phyloP scores from a whole-genome alignment of 306 rosid species.

The Prunus salicina region DNA sequence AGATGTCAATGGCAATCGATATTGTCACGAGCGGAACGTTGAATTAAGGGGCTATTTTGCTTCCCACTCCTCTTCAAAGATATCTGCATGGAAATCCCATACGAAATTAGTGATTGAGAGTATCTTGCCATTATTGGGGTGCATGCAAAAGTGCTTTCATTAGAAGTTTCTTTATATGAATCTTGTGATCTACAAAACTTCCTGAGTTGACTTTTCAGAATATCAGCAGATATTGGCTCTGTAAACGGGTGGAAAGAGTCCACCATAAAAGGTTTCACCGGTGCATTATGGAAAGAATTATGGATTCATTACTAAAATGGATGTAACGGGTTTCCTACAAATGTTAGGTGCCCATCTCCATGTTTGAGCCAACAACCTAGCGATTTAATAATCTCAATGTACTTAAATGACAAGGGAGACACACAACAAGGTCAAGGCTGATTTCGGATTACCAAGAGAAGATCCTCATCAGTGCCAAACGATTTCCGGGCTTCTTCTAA shows the following conservation, averaged over 20 bases:
- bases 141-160: no score
- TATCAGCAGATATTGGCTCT: no score
- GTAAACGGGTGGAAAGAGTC: not conserved
- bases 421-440: not conserved
- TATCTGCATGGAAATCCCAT: conserved; percentile 51
- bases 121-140: no score
- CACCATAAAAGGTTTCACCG: not conserved
- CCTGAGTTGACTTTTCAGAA: no score
- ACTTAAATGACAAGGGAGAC: not conserved
- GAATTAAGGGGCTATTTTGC: conserved; percentile 32
- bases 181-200: no score
- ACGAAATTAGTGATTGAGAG: not conserved
- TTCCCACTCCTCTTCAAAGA: conserved; percentile 62
- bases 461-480: conserved; percentile 97
- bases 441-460: conserved; percentile 66
- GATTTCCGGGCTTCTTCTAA: conserved; percentile 88
- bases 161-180: no score
- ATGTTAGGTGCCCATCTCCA: not conserved
- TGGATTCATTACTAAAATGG: not conserved
- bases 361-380: not conserved
- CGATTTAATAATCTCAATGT: not conserved
- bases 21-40: conserved; percentile 15
- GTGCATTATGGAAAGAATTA: not conserved
- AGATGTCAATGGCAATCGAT: conserved; percentile 40
- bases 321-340: not conserved